These are phyloP conservation scores for Pulveroboletus ridleyi DNA, from an alignment of 1,284 basidiomycete genomes.

Conservation along the genomic window DNA sequence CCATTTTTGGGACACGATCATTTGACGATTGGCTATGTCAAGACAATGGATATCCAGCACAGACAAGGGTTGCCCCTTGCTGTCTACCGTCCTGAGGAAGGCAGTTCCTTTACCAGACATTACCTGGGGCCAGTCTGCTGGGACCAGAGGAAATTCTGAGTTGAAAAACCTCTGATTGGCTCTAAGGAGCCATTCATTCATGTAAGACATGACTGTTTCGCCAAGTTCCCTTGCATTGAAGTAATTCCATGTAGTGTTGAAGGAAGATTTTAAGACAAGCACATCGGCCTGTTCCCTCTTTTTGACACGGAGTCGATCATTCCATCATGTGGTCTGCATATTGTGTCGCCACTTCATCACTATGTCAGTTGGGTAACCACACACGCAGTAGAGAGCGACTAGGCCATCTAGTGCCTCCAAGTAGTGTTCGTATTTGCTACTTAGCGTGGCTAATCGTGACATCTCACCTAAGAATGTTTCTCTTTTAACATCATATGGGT, in stretches of 20 bases:
- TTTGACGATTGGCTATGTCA: too few species aligned
- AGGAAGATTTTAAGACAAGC: background rate
- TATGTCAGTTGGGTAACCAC: background rate
- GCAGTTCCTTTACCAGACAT: too few species aligned
- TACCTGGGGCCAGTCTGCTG: too few species aligned
- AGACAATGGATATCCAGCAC: too few species aligned
- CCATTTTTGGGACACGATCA: too few species aligned
- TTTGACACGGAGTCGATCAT: fast-evolving
- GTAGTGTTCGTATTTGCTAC: background rate
- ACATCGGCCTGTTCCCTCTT: background rate
- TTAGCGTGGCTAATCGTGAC: background rate
- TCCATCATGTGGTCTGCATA: background rate
- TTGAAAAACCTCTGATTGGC: too few species aligned
- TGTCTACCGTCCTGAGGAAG: too few species aligned
- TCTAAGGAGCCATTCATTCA: too few species aligned
- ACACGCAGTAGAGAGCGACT: background rate
- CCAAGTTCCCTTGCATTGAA: background rate
- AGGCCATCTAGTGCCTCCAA: background rate
- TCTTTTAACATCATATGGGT: background rate
- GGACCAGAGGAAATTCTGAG: too few species aligned
- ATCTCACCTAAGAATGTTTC: background rate
- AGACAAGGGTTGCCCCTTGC: too few species aligned
- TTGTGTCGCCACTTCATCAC: too few species aligned
- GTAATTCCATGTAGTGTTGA: background rate
- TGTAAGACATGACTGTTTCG: background rate